Evolutionary conservation across 2,329 filamentous ascomycete species (phyloP).

Genomic region (Alternaria brassicae): DNA sequence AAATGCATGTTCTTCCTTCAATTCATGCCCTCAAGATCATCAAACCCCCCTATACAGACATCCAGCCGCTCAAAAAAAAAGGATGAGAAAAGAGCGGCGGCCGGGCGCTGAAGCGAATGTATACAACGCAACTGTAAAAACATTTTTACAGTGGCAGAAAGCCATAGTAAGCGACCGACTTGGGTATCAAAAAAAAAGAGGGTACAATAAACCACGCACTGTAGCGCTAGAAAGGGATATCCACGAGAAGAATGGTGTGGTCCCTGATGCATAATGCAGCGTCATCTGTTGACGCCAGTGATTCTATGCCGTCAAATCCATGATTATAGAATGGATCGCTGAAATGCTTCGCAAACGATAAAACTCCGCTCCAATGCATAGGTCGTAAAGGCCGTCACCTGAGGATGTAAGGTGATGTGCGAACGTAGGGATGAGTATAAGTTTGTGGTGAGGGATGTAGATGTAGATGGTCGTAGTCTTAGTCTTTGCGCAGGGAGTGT

Average conservation of each 20-base stretch:
- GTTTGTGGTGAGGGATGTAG: conserved; percentile 15
- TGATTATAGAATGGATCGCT: conserved; percentile 33
- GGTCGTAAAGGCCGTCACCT: conserved; percentile 46
- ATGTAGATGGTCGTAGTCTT: conserved; percentile 15
- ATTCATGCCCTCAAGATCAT: background rate
- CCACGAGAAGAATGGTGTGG: conserved; percentile 21
- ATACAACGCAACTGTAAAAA: conserved; percentile 23
- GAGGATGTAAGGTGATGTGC: conserved; percentile 25
- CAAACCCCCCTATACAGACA: conserved; percentile 23
- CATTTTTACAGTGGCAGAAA: conserved; percentile 15
- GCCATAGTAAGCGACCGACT: conserved; percentile 41
- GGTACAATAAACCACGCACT: conserved; percentile 26
- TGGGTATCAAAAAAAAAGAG: conserved; percentile 45
- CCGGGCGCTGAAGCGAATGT: conserved; percentile 41
- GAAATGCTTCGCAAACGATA: conserved; percentile 46
- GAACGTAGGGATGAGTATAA: conserved; percentile 34
- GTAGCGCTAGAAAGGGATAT: conserved; percentile 19
- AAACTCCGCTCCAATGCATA: conserved; percentile 49
- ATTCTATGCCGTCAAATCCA: conserved; percentile 35
- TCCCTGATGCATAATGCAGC: conserved; percentile 16
- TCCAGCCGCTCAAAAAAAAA: conserved; percentile 29
- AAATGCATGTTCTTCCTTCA: conserved; percentile 3
- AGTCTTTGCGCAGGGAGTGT: conserved; percentile 32
- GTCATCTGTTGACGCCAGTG: conserved; percentile 23
- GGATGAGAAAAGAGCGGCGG: conserved; percentile 24